Percentiles rank a stretch among this genome's conserved stretches.
These are phyloP conservation scores for Phascolomyces articulosus DNA, from an alignment of 371 early-diverging fungal genomes.

Conservation along the genomic window DNA sequence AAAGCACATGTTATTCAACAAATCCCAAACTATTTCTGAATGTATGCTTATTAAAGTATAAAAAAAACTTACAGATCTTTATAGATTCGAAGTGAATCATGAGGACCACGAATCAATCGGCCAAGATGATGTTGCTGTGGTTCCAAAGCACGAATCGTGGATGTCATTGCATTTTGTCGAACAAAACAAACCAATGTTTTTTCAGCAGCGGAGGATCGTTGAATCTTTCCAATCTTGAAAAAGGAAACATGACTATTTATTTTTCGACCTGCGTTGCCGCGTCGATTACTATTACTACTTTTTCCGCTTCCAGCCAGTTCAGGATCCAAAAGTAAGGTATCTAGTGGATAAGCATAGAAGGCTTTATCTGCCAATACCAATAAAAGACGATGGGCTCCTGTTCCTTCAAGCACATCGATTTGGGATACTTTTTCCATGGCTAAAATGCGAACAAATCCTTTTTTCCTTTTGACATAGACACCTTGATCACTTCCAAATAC, in stretches of 20 bases:
- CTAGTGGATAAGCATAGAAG: conserved; percentile 71
- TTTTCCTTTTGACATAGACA: conserved; percentile 21
- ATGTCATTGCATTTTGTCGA: conserved; percentile 61
- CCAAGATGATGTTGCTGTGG: conserved; percentile 58
- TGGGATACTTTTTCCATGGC: conserved; percentile 78
- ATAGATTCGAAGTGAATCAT: conserved; percentile 59
- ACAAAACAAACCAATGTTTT: conserved; percentile 69
- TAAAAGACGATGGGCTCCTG: conserved; percentile 59
- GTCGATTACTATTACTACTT: conserved; percentile 25
- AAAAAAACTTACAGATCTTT: conserved; percentile 76
- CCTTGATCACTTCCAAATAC: conserved; percentile 30
- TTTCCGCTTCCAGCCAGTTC: neutral
- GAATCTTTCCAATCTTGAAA: conserved; percentile 81
- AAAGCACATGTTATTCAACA: too few relatives aligned
- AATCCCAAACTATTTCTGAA: too few relatives aligned
- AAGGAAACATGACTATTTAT: conserved; percentile 79
- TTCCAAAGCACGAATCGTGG: conserved; percentile 76
- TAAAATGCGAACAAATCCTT: conserved; percentile 51
- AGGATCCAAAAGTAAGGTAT: conserved; percentile 45
- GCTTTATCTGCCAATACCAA: conserved; percentile 80
- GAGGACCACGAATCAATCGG: conserved; percentile 35
- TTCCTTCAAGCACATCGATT: conserved; percentile 71
- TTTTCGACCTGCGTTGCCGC: conserved; percentile 49
- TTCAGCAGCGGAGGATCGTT: conserved; percentile 19
- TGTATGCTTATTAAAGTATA: too few relatives aligned